phyloP scores from a whole-genome alignment of 2,329 filamentous ascomycete genomes.

The Aureobasidium sp. region DNA sequence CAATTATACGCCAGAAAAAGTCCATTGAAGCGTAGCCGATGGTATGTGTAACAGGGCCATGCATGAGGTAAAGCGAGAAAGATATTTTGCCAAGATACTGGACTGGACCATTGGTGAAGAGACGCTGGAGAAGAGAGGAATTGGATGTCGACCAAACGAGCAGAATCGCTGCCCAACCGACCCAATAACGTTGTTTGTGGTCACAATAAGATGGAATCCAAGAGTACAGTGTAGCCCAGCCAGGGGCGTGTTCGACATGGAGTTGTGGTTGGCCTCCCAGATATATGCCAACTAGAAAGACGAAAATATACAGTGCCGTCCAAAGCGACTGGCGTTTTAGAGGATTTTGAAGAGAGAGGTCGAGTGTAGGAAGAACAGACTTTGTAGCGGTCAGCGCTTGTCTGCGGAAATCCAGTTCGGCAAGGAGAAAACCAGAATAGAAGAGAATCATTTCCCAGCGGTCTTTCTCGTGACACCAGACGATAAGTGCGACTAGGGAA shows the following conservation, averaged over 20 bases:
- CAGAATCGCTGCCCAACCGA: slow-evolving; percentile 47
- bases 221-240: slow-evolving; percentile 1
- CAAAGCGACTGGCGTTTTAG: not conserved
- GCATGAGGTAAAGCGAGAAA: slow-evolving; percentile 56
- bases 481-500: slow-evolving; percentile 36
- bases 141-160: slow-evolving; percentile 47
- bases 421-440: slow-evolving; percentile 47
- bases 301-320: slow-evolving; percentile 2
- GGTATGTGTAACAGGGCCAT: slow-evolving; percentile 50
- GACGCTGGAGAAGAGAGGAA: slow-evolving; percentile 39
- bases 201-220: not conserved
- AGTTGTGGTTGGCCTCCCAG: slow-evolving; percentile 6
- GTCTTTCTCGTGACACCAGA: slow-evolving; percentile 42
- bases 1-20: slow-evolving; percentile 42
- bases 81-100: slow-evolving; percentile 57
- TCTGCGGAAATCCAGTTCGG: slow-evolving; percentile 47
- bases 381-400: slow-evolving; percentile 4
- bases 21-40: slow-evolving; percentile 49
- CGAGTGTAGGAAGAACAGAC: not conserved
- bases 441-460: slow-evolving; percentile 53
- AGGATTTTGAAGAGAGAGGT: not conserved
- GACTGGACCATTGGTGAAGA: slow-evolving; percentile 45
- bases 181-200: slow-evolving; percentile 46
- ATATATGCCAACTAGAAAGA: slow-evolving; percentile 14
- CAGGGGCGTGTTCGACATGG: not conserved